Evolutionary conservation across 1,284 basidiomycete genomes (phyloP).

Genomic region (Polyporus tsugae): DNA sequence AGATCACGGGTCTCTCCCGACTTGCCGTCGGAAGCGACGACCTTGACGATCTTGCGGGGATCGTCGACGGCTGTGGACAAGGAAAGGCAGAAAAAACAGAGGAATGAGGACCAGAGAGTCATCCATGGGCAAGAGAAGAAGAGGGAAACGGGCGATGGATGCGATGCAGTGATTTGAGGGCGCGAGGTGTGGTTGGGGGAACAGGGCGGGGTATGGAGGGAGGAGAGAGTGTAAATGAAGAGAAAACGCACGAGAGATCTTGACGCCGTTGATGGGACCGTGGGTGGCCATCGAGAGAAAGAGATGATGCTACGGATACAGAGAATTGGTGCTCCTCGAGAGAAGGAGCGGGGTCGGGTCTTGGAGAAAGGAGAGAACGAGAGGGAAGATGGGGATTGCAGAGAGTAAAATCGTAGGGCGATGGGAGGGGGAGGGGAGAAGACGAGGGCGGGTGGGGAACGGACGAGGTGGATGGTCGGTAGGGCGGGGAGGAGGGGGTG

Average conservation of each 20-base stretch:
- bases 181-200: constrained; percentile 17
- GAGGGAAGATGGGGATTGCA: constrained; percentile 10
- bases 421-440: constrained; percentile 6
- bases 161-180: constrained; percentile 30
- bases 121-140: constrained; percentile 33
- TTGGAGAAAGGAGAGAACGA: constrained; percentile 20
- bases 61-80: constrained; percentile 81
- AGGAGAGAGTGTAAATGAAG: constrained; percentile 22
- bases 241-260: constrained; percentile 81
- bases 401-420: constrained; percentile 23
- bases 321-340: constrained; percentile 27
- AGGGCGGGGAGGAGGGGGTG: constrained; percentile 14
- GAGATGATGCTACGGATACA: constrained; percentile 42
- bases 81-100: constrained; percentile 26
- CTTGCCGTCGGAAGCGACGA: constrained; percentile 95
- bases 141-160: constrained; percentile 33
- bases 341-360: constrained; percentile 27
- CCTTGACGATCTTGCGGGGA: constrained; percentile 94
- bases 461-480: constrained; percentile 11
- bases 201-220: constrained; percentile 38
- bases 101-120: constrained; percentile 28
- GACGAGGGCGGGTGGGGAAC: constrained; percentile 14
- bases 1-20: constrained; percentile 89
- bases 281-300: constrained; percentile 68
- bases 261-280: constrained; percentile 90